Evolutionary conservation across 2,329 filamentous ascomycete species (phyloP).

Genomic region (Epichloe uncinata): DNA sequence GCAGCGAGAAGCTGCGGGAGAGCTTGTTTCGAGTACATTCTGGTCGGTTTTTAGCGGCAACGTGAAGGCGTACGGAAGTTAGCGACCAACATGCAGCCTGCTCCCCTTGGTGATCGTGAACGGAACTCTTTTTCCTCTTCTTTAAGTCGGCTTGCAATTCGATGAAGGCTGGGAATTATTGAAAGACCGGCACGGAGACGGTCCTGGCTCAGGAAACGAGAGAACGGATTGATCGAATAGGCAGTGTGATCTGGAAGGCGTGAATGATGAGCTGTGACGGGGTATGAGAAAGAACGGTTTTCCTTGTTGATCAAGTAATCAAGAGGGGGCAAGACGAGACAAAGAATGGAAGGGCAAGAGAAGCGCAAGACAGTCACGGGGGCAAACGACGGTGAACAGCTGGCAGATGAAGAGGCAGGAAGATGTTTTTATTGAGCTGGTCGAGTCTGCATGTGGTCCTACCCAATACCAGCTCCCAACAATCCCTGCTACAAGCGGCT

Average conservation of each 20-base stretch:
- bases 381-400: background rate
- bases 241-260: background rate
- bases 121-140: background rate
- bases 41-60: background rate
- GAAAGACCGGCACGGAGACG: background rate
- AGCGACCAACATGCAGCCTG: background rate
- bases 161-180: background rate
- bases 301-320: background rate
- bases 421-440: constrained; percentile 1
- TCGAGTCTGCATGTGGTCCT: background rate
- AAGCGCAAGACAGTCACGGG: background rate
- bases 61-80: background rate
- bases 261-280: background rate
- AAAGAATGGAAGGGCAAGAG: constrained; percentile 1
- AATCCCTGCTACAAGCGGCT: no score
- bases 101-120: background rate
- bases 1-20: constrained; percentile 35
- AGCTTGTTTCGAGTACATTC: constrained; percentile 34
- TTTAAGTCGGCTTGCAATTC: background rate
- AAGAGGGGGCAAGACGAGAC: background rate
- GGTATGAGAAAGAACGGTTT: background rate
- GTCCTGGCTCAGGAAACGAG: background rate
- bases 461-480: background rate
- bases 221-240: background rate
- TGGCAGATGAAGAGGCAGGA: background rate